Evolutionary conservation across 768 basidiomycete genomes (phyloP).

Genomic region (Mycena albidolilacea): DNA sequence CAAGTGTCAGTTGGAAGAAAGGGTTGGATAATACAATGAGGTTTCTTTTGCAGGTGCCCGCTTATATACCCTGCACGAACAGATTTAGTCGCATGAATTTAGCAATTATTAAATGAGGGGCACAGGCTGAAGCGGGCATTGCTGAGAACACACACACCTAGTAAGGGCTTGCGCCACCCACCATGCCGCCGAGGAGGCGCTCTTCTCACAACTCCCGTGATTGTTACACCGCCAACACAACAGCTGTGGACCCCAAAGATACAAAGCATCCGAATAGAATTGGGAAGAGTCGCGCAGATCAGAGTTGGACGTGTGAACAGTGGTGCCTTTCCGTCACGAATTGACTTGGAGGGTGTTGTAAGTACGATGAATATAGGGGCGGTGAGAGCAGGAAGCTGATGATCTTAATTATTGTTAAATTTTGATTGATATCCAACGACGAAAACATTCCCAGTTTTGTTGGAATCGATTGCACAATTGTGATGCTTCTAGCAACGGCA

Average conservation of each 20-base stretch:
- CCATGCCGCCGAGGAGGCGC: no score
- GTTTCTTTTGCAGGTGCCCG: not conserved
- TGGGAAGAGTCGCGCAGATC: slow-evolving; percentile 2
- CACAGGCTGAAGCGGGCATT: not conserved
- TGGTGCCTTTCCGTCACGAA: not conserved
- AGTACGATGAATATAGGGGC: not conserved
- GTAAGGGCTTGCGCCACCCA: not conserved
- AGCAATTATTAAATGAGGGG: no score
- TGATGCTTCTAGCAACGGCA: slow-evolving; percentile 1
- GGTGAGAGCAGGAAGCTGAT: slow-evolving; percentile 2
- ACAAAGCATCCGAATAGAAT: slow-evolving; percentile 4
- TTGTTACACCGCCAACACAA: not conserved
- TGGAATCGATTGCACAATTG: slow-evolving; percentile 1
- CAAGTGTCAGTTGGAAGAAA: not conserved
- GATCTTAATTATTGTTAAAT: not conserved
- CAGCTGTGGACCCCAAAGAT: not conserved
- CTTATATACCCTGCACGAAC: not conserved
- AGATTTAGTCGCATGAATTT: slow-evolving; percentile 1
- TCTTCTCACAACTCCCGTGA: not conserved
- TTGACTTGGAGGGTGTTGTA: slow-evolving; percentile 6
- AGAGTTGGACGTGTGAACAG: not conserved
- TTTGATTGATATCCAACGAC: slow-evolving; percentile 3
- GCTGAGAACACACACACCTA: not conserved
- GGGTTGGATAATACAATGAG: not conserved
- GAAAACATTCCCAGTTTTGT: not conserved